Base-by-base conservation (phyloP, 2,329 filamentous ascomycete species). In the Aspergillus transmontanensis region DNA sequence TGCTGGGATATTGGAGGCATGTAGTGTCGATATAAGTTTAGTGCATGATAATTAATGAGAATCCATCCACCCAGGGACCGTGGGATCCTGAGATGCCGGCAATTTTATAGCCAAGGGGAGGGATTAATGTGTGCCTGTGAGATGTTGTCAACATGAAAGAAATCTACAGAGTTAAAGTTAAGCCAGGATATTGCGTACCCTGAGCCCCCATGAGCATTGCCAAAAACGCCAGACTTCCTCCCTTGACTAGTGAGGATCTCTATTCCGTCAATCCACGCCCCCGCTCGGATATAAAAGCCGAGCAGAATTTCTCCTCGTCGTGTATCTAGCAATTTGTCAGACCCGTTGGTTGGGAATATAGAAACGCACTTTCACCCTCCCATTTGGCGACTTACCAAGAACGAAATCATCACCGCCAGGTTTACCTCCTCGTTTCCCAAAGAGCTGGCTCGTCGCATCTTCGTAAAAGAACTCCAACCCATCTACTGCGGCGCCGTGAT, bases 391-490 rank as follows among this genome's bases (percentile, higher is more conserved):
- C 88, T 78, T 81, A 92, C 91, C 89, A 69, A 98, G 84, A 19
- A 90, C 85, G 79, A 97, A 96, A 53, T 88, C 86, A 72, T 90
- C 89, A 1, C 90, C 89, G 3, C 87, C 88, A 28, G 85, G 79
- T 66, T 89, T 89, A 9, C 90, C 91, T 14, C 90, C 90, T 60
- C 86, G 84, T 72, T 92, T 94, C 46, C 95, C 95, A 81, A 99
- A 96, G 4, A 97, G 77, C 74, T 97, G 93, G 60, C 84, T 90
- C 1, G 91, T 90, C 19, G 87, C 85, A 76, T 98, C 93, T 72
- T 98, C 94, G 73, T 97, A 98, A 63, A 91, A 84, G 77, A 99
- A 98, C 76, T 98, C 94, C 23, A 99, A 78, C 0, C 95, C 95
- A 75, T 96, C 90, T 14, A 98, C 74, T 4, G 90, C 90, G 63